Base-by-base conservation (phyloP, 108 stramenopile genomes). In the Stephanodiscus triporus region DNA sequence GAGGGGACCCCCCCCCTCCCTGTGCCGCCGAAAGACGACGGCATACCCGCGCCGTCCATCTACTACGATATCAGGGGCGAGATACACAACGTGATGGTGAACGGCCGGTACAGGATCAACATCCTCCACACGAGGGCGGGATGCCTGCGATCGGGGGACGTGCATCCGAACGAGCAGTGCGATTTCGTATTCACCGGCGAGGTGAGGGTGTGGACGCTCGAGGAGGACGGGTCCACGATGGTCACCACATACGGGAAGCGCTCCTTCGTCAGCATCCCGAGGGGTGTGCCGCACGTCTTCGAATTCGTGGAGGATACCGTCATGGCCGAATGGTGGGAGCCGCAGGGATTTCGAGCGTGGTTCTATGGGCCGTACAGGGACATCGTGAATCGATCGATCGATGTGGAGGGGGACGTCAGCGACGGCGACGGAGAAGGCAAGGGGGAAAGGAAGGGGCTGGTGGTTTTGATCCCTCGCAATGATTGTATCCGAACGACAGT, bases 231-330 rank as follows among this genome's bases (percentile, higher is more conserved):
- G n/a, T 73, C 82, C 19, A 66, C 60, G 22, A 84, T 70, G 55
- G 71, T 30, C 0, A 14, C 61, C 8, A 64, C 70, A 1, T 82
- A 85, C 56, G 36, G 72, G 9, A 23, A 42, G 53, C 70, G 76
- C 30, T 60, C 83, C 23, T 57, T 48, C 43, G 51, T 88, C 45
- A 30, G 29, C 9, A 78, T 88, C 54, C 78, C 79, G 30, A 45
- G 79, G 22, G 83, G 74, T 49, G 56, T 59, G 9, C 87, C 88
- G 2, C 88, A 88, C 47, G 69, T 84, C 17, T 80, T 88, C 17
- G 71, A 86, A 27, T 88, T 88, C 73, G 63, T 86, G 57, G 85
- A 83, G 54, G 88, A 86, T 68, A 75, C 85, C 0, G 57, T 86
- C 22, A 63, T 84, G 45, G 71, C 77, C 20, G 88, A 88, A 48